Percentiles rank a stretch among this genome's conserved stretches.
phyloP scores from a whole-genome alignment of 345 rosid genomes.

The Pistacia integerrima region DNA sequence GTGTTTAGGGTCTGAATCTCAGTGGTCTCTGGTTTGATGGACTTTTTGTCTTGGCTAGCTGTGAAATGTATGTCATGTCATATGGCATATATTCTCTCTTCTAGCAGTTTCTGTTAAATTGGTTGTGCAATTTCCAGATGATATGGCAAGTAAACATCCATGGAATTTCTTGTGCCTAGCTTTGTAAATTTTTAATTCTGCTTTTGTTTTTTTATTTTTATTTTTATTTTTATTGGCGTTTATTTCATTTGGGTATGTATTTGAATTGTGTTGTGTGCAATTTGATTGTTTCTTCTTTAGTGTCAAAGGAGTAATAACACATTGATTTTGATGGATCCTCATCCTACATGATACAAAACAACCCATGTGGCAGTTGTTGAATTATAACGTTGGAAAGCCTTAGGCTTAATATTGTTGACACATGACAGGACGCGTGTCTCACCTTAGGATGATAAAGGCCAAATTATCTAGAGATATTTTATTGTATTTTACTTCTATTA shows the following conservation, averaged over 20 bases:
- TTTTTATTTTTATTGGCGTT: neutral
- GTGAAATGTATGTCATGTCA: slow-evolving; percentile 33
- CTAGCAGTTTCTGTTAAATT: slow-evolving; percentile 28
- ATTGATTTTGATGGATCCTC: too few species aligned
- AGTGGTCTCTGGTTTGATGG: slow-evolving; percentile 40
- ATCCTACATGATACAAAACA: too few species aligned
- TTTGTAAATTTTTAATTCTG: slow-evolving; percentile 30
- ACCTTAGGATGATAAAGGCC: too few species aligned
- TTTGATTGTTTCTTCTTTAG: too few species aligned
- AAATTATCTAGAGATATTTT: too few species aligned
- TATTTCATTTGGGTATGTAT: neutral
- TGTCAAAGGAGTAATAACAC: too few species aligned
- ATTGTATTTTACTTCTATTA: too few species aligned
- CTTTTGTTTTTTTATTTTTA: slow-evolving; percentile 2
- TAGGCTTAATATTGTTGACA: too few species aligned
- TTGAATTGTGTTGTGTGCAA: neutral
- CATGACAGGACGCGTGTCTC: too few species aligned
- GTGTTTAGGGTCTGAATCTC: slow-evolving; percentile 37
- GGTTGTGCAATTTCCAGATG: slow-evolving; percentile 35
- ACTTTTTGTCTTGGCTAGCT: slow-evolving; percentile 34
- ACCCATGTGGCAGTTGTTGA: too few species aligned
- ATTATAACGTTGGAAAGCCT: too few species aligned
- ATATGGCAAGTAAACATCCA: slow-evolving; percentile 14
- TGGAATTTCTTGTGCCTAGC: slow-evolving; percentile 7
- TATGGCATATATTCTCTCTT: slow-evolving; percentile 20